A percentile compares a stretch with the other conserved stretches of the same genome.
Evolutionary conservation across 257 asterid genomes (phyloP).

Genomic region (Nicotiana attenuata): DNA sequence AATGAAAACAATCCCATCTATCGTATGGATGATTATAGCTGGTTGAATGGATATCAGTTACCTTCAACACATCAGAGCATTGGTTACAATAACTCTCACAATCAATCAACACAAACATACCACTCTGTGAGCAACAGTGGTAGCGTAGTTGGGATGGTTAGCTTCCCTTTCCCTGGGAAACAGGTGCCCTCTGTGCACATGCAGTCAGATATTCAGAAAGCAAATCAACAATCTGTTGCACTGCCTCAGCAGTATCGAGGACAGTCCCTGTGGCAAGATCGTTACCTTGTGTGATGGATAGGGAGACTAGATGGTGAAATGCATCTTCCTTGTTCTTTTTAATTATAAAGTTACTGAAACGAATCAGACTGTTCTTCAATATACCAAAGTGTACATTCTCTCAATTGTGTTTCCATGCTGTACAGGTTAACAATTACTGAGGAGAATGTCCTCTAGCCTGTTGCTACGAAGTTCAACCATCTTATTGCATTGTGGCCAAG

Average conservation of each 20-base stretch:
- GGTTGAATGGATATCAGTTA: conserved; percentile 80
- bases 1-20: conserved; percentile 34
- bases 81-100: conserved; percentile 42
- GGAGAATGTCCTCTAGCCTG: conserved; percentile 39
- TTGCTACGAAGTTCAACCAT: conserved; percentile 61
- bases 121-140: conserved; percentile 37
- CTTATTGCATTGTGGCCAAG: conserved; percentile 56
- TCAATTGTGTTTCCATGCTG: not conserved
- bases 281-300: conserved; percentile 71
- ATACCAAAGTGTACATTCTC: not conserved
- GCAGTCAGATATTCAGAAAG: conserved; percentile 52
- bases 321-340: not conserved
- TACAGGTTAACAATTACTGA: conserved; percentile 28
- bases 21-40: conserved; percentile 74
- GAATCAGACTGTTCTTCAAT: not conserved
- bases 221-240: conserved; percentile 45
- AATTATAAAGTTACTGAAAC: not conserved
- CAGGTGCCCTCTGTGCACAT: conserved; percentile 43
- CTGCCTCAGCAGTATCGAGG: conserved; percentile 72
- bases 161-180: conserved; percentile 88
- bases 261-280: conserved; percentile 71
- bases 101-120: conserved; percentile 37
- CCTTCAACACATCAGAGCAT: conserved; percentile 50
- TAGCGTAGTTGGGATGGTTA: conserved; percentile 39
- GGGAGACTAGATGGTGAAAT: conserved; percentile 43